Percentiles rank a stretch among this genome's conserved stretches.
Evolutionary conservation across 2,329 filamentous ascomycete genomes (phyloP).

Genomic region (Hypomyces perniciosus): DNA sequence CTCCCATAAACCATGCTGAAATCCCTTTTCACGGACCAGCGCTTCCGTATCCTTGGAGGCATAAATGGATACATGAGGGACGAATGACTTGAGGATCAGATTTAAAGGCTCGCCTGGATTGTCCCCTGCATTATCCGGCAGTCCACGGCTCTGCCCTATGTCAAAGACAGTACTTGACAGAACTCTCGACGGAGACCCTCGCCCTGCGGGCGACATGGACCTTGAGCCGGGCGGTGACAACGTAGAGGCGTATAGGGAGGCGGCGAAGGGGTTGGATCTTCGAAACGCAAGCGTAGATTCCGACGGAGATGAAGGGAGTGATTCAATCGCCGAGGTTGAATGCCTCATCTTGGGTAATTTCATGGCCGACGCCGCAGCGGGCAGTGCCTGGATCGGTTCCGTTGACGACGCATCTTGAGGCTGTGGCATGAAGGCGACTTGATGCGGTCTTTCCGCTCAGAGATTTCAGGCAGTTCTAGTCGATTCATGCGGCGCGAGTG

Average conservation of each 20-base stretch:
- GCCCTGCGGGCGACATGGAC: constrained; percentile 60
- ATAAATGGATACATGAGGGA: constrained; percentile 81
- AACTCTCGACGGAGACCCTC: constrained; percentile 50
- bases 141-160: constrained; percentile 36
- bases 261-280: constrained; percentile 50
- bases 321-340: constrained; percentile 45
- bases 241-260: constrained; percentile 59
- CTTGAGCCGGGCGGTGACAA: constrained; percentile 63
- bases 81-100: constrained; percentile 76
- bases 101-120: constrained; percentile 50
- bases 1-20: constrained; percentile 74
- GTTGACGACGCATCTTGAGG: constrained; percentile 57
- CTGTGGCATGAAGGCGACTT: constrained; percentile 58
- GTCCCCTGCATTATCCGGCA: constrained; percentile 39
- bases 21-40: constrained; percentile 76
- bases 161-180: constrained; percentile 55
- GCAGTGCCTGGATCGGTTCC: constrained; percentile 64
- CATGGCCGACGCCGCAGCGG: constrained; percentile 55
- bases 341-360: constrained; percentile 58
- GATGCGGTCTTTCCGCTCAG: constrained; percentile 15
- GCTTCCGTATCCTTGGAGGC: constrained; percentile 82
- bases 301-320: constrained; percentile 42
- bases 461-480: constrained; percentile 6
- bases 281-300: constrained; percentile 50
- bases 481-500: constrained; percentile 14